Percentiles rank a stretch among this genome's conserved stretches.
Conservation (phyloP, 306 rosid genomes). For the Echinosophora koreensis region DNA sequence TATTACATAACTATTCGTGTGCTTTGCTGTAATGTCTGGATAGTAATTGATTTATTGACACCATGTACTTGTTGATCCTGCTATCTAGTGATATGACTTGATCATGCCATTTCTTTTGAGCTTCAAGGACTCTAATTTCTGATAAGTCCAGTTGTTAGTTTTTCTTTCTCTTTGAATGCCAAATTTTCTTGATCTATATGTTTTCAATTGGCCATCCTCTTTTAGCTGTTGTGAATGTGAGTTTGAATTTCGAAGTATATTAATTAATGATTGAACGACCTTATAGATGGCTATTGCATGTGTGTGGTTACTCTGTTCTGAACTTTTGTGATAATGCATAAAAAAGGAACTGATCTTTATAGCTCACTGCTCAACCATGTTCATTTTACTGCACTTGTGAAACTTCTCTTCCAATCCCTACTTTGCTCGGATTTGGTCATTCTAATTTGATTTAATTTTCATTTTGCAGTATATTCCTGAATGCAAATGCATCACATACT, state of each 20-base stretch:
- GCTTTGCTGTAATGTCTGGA: too few species aligned
- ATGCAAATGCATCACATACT: too few species aligned
- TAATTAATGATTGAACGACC: not conserved
- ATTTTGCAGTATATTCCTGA: too few species aligned
- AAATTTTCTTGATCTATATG: conserved; percentile 18
- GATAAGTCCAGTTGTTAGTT: not conserved
- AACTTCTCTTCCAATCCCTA: not conserved
- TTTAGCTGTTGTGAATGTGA: not conserved
- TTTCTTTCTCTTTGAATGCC: not conserved
- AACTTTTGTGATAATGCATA: conserved; percentile 15
- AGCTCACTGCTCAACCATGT: not conserved
- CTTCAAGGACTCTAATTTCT: conserved; percentile 28
- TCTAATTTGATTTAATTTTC: too few species aligned
- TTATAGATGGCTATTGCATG: not conserved
- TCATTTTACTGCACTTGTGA: conserved; percentile 8
- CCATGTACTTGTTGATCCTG: conserved; percentile 1
- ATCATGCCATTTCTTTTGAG: not conserved
- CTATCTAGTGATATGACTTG: conserved; percentile 28
- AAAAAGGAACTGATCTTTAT: not conserved
- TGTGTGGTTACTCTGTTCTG: conserved; percentile 32
- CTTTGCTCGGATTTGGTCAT: too few species aligned
- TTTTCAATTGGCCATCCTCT: not conserved
- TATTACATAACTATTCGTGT: too few species aligned
- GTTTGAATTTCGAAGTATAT: conserved; percentile 16
- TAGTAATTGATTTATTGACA: conserved; percentile 9